Conservation (phyloP, 2,329 filamentous ascomycete genomes). For the Aspergillus floridensis region DNA sequence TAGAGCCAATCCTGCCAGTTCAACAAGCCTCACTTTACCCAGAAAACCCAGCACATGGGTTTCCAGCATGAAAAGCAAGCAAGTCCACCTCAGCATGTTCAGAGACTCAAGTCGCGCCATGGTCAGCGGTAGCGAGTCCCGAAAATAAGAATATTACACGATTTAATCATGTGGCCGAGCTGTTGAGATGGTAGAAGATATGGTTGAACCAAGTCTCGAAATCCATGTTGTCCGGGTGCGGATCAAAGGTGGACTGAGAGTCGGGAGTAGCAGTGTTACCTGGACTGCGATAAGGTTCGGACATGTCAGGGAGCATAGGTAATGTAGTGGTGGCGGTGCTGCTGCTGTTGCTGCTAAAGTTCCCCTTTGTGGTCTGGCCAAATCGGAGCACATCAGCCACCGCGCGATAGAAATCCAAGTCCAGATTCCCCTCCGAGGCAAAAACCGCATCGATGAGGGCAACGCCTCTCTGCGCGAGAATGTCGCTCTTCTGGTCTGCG, state of each 20-base stretch:
- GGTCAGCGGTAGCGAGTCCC: too few relatives aligned
- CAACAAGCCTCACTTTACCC: too few relatives aligned
- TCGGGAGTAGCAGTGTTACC: neutral
- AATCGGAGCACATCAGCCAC: neutral
- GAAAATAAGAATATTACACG: too few relatives aligned
- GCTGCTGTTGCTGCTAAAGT: too few relatives aligned
- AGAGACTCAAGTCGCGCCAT: too few relatives aligned
- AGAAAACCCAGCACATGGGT: too few relatives aligned
- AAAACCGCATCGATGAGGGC: conserved; percentile 27
- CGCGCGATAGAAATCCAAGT: conserved; percentile 20
- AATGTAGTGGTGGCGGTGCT: neutral
- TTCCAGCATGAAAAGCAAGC: too few relatives aligned
- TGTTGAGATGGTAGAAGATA: conserved; percentile 17
- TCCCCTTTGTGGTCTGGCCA: neutral
- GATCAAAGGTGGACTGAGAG: conserved; percentile 8
- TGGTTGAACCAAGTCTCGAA: conserved; percentile 28
- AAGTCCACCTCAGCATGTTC: too few relatives aligned
- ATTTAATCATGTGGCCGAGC: neutral
- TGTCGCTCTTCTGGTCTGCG: conserved; percentile 18
- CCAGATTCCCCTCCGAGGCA: conserved; percentile 10
- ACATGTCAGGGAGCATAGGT: neutral
- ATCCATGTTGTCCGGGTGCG: conserved; percentile 20
- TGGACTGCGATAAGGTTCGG: neutral
- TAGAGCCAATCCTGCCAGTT: too few relatives aligned
- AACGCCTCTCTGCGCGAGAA: conserved; percentile 26